Percentiles rank a stretch among this genome's conserved stretches.
phyloP scores from a whole-genome alignment of 2,329 filamentous ascomycete genomes.

The Phyllosticta citrichinensis region DNA sequence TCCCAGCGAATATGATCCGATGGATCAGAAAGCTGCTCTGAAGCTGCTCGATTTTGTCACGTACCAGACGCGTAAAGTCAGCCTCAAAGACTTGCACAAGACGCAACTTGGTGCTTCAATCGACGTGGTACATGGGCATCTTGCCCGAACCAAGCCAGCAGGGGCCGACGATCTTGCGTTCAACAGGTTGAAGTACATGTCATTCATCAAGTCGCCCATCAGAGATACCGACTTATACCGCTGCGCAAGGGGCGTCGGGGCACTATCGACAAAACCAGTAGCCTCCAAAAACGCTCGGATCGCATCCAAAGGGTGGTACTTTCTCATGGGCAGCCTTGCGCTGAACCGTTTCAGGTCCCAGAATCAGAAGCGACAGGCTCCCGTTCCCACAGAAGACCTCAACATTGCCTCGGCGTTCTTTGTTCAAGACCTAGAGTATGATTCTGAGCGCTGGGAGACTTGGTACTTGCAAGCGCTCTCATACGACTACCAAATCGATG shows the following conservation, averaged over 20 bases:
- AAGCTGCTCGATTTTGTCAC: slow-evolving; percentile 78
- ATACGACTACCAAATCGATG: slow-evolving; percentile 79
- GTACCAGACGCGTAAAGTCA: slow-evolving; percentile 68
- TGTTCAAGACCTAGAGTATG: slow-evolving; percentile 72
- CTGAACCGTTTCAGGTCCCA: slow-evolving; percentile 75
- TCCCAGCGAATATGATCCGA: slow-evolving; percentile 59
- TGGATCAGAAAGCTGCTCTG: slow-evolving; percentile 72
- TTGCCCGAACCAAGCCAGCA: slow-evolving; percentile 60
- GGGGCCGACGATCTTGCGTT: slow-evolving; percentile 66
- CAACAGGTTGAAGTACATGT: slow-evolving; percentile 73
- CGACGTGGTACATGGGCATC: slow-evolving; percentile 82
- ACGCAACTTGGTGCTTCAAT: slow-evolving; percentile 84
- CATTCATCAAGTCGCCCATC: slow-evolving; percentile 73
- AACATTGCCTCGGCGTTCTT: slow-evolving; percentile 73
- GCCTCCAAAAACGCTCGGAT: slow-evolving; percentile 57
- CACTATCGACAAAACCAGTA: slow-evolving; percentile 33
- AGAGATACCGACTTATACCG: slow-evolving; percentile 71
- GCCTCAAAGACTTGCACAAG: slow-evolving; percentile 83
- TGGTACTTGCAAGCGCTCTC: slow-evolving; percentile 85
- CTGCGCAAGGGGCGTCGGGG: slow-evolving; percentile 66
- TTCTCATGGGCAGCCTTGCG: slow-evolving; percentile 77
- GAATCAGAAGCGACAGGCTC: slow-evolving; percentile 70
- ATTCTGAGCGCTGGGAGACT: slow-evolving; percentile 72
- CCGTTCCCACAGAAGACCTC: slow-evolving; percentile 72
- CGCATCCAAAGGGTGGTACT: slow-evolving; percentile 83